Percentiles rank a stretch among this genome's conserved stretches.
These are phyloP conservation scores for Sugiyamaella paludigena DNA, from an alignment of 1,139 yeast genomes.

Conservation along the genomic window DNA sequence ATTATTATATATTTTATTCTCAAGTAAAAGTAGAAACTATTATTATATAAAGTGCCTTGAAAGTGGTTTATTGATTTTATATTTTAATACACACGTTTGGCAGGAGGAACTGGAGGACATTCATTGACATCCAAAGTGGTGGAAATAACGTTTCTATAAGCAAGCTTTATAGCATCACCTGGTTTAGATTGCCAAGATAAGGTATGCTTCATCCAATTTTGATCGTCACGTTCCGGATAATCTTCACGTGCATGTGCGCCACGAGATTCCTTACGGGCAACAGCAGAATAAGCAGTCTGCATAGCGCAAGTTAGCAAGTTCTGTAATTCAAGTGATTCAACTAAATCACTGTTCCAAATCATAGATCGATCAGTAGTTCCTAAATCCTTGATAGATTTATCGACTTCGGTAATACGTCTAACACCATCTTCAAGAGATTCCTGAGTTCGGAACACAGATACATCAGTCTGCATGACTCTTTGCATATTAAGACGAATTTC, in stretches of 20 bases:
- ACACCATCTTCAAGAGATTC: conserved; percentile 93
- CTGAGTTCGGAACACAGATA: conserved; percentile 95
- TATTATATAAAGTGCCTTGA: conserved; percentile 36
- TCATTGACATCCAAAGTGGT: conserved; percentile 87
- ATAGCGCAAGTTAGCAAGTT: conserved; percentile 96
- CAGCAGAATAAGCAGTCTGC: conserved; percentile 93
- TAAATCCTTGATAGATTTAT: conserved; percentile 66
- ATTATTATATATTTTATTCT: too few species aligned
- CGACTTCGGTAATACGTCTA: conserved; percentile 69
- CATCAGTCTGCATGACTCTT: conserved; percentile 93
- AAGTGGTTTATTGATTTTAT: conserved; percentile 11
- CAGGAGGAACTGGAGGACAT: conserved; percentile 96
- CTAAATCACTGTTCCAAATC: conserved; percentile 97
- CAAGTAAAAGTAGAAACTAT: too few species aligned
- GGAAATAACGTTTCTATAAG: conserved; percentile 81
- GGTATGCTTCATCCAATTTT: conserved; percentile 96
- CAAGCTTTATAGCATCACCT: conserved; percentile 72
- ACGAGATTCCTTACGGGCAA: conserved; percentile 95
- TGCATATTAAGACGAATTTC: conserved; percentile 91
- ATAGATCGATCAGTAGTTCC: conserved; percentile 93
- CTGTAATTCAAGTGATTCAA: conserved; percentile 93
- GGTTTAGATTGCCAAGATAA: conserved; percentile 80
- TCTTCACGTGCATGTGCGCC: conserved; percentile 99
- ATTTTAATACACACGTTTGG: conserved; percentile 80
- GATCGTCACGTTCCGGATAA: conserved; percentile 93